Evolutionary conservation across 331 rosid genomes (phyloP), one percentile per base, ranked within the genome.

Genomic region (Quercus phellos): DNA sequence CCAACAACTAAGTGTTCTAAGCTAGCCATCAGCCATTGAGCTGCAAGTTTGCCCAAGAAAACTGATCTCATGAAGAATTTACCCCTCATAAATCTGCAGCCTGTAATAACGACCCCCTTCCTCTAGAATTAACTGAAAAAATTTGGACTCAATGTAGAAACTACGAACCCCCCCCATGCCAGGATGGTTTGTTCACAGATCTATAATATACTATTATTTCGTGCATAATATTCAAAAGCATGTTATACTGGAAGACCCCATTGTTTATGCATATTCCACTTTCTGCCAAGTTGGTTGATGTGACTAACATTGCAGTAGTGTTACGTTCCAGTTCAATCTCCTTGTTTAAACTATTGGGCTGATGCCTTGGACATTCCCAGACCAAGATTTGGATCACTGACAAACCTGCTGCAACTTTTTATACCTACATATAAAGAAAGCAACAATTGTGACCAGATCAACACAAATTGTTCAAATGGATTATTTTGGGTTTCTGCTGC

Each of bases 281-380:
- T 30, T 72, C 76, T 5, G 9, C 5, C 35, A 35, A 55, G 77
- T 73, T 21, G 67, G 29, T 69, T 77, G 66, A 35, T 61, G 56
- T 30, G 71, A 54, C 72, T 58, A 55, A 68, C 68, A 59, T 26
- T 72, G 43, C 12, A 22, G 77, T 59, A 46, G 42, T 77, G 61
- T 17, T 69, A 55, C 60, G 51, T 68, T 77, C 60, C 54, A 64
- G 69, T 50, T 27, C 74, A 84, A 18, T 30, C 53, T 77, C 30
- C 80, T 51, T 1, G 17, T 64, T 24, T 14, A 53, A 46, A 72
- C 35, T 17, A 24, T 74, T 78, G 27, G 17, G 22, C 16, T 73
- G 53, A 34, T 19, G 4, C 4, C 77, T 12, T 27, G 3, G 32
- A 55, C 43, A 29, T n/a, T 26, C 64, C 16, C 32, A 12, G 76